phyloP scores from a whole-genome alignment of 345 rosid species.

The Eucalyptus polybractea region DNA sequence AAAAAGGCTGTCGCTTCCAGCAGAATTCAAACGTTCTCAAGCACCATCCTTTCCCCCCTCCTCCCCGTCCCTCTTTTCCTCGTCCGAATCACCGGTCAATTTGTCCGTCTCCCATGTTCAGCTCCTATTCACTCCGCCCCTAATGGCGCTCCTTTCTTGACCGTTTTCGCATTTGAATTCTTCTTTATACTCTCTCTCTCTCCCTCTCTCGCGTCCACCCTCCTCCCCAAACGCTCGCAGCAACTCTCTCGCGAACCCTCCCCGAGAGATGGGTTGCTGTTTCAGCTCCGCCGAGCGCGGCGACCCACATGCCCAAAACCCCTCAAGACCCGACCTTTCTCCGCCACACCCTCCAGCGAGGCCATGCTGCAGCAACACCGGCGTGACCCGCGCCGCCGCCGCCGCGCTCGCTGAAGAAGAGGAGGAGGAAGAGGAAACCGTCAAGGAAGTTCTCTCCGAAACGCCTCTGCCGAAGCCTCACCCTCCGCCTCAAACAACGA shows the following conservation, averaged over 20 bases:
- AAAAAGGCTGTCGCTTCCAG: not conserved
- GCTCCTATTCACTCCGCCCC: not conserved
- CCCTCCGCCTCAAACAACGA: not conserved
- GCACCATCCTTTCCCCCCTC: not conserved
- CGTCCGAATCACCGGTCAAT: not conserved
- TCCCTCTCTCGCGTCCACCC: not conserved
- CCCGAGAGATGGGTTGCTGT: constrained; percentile 36
- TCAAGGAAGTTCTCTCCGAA: constrained; percentile 4
- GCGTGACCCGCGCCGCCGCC: not conserved
- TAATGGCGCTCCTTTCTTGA: not conserved
- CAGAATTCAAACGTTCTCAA: not conserved
- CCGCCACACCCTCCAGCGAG: not conserved
- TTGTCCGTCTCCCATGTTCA: not conserved
- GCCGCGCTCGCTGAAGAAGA: not conserved
- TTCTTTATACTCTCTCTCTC: not conserved
- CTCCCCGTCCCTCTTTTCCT: not conserved
- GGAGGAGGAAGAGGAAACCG: not conserved
- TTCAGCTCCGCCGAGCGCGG: constrained; percentile 17
- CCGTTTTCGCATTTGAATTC: not conserved
- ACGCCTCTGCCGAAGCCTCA: not conserved
- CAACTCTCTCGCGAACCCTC: not conserved
- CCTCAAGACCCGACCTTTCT: not conserved
- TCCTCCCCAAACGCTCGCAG: not conserved
- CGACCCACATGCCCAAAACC: not conserved
- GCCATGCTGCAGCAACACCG: not conserved